phyloP scores from a whole-genome alignment of 106 monocot species.

The Posidonia australis region DNA sequence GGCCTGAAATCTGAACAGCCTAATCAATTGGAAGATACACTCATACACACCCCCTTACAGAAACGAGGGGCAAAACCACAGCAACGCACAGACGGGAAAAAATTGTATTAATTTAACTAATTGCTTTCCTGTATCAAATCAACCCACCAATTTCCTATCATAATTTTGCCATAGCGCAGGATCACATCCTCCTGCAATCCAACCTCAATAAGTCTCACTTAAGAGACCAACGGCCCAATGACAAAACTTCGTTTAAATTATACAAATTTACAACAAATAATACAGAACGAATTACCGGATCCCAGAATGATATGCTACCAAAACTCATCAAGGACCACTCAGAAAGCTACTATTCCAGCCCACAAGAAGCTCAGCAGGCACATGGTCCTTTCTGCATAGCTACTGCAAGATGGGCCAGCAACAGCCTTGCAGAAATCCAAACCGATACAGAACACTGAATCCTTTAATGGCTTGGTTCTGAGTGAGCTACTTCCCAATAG shows the following conservation, averaged over 20 bases:
- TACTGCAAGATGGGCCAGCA: neutral
- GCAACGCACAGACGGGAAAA: no score
- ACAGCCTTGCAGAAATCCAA: neutral
- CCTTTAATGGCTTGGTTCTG: neutral
- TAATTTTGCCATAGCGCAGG: no score
- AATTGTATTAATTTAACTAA: no score
- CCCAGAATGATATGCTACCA: neutral
- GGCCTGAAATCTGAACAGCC: no score
- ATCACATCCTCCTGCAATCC: no score
- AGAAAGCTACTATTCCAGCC: neutral
- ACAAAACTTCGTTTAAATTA: neutral
- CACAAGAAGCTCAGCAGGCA: neutral
- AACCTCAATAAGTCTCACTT: no score
- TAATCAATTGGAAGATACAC: no score
- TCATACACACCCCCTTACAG: no score
- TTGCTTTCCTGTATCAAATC: no score
- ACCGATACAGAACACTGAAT: neutral
- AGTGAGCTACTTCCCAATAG: slow-evolving; percentile 13
- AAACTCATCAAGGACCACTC: neutral
- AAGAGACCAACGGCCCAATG: neutral
- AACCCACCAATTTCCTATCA: no score
- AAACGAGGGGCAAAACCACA: no score
- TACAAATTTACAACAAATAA: slow-evolving; percentile 1
- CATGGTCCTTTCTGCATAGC: slow-evolving; percentile 1
- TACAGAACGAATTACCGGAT: neutral